Evolutionary conservation across 2,329 filamentous ascomycete genomes (phyloP), one percentile per base, ranked within the genome.

Genomic region (Plenodomus biglobosus): DNA sequence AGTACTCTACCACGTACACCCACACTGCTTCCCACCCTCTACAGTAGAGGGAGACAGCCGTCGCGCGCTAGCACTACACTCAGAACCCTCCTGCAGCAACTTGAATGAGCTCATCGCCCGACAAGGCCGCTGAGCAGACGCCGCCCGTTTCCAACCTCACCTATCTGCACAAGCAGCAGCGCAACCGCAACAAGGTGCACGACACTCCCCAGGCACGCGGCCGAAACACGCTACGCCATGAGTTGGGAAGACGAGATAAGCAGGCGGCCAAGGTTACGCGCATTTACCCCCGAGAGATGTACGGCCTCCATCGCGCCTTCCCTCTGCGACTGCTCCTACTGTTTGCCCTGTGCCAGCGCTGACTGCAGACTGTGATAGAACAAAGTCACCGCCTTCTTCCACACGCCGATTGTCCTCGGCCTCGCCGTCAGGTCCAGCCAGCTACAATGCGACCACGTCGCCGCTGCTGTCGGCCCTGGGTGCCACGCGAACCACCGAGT

Each of bases 201-300:
- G 70, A 73, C 59, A 67, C 52, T 42, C 51, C 63, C 36, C 64
- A 70, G 52, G 47, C 64, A 19, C 69, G 68, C 53, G 69, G 68
- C 42, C 68, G 69, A 52, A 65, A 71, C 55, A 63, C 59, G 48
- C 66, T 68, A 61, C 66, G 67, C 62, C 49, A 73, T 73, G 70
- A 73, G 69, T 50, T 72, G 69, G 70, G 69, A 71, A 69, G 70
- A 71, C 54, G 64, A 67, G 65, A 70, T 67, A 71, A 66, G 52
- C 61, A 62, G 53, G 69, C 65, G 32, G 65, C 67, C 54, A 58
- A 65, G 49, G 66, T 71, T 62, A 73, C 68, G 45, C 61, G 69
- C 48, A 73, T 73, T 48, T 73, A 73, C 46, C 71, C 71, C 46
- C 54, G 67, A 57, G 61, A 73, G 59, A 65, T 73, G 71, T 73